Conservation (phyloP, 306 rosid genomes). For the Pyrus pyrifolia region DNA sequence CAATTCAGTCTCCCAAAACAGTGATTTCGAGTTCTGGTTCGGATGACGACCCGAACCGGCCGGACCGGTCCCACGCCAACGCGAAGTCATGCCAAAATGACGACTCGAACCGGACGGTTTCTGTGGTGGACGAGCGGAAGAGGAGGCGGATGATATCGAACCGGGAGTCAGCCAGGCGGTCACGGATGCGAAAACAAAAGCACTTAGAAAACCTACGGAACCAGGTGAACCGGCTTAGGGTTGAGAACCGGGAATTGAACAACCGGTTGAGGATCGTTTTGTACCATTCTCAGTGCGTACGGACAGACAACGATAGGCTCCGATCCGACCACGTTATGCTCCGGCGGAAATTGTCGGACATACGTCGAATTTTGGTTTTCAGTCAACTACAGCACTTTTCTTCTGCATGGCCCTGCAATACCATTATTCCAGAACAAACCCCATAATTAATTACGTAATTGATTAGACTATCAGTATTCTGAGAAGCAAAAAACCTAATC, state of each 20-base stretch:
- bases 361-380: constrained; percentile 42
- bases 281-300: constrained; percentile 29
- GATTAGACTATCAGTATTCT: background rate
- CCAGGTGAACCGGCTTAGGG: constrained; percentile 55
- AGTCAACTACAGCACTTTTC: constrained; percentile 43
- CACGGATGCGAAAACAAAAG: constrained; percentile 85
- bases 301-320: constrained; percentile 56
- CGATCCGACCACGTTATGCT: constrained; percentile 45
- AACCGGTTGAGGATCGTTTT: constrained; percentile 42
- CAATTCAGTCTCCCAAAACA: constrained; percentile 1
- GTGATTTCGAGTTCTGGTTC: constrained; percentile 22
- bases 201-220: constrained; percentile 75
- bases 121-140: constrained; percentile 48
- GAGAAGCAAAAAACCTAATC: constrained; percentile 3
- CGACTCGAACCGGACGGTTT: background rate
- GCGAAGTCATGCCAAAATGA: constrained; percentile 12
- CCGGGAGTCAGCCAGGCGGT: constrained; percentile 91
- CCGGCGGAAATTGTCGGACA: constrained; percentile 37
- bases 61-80: constrained; percentile 5
- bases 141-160: constrained; percentile 78
- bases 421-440: constrained; percentile 33
- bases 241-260: constrained; percentile 61
- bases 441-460: constrained; percentile 30
- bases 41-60: constrained; percentile 31
- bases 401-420: constrained; percentile 56